These are phyloP conservation scores for Erythrophleum ivorense DNA, from an alignment of 331 rosid genomes.

Conservation along the genomic window DNA sequence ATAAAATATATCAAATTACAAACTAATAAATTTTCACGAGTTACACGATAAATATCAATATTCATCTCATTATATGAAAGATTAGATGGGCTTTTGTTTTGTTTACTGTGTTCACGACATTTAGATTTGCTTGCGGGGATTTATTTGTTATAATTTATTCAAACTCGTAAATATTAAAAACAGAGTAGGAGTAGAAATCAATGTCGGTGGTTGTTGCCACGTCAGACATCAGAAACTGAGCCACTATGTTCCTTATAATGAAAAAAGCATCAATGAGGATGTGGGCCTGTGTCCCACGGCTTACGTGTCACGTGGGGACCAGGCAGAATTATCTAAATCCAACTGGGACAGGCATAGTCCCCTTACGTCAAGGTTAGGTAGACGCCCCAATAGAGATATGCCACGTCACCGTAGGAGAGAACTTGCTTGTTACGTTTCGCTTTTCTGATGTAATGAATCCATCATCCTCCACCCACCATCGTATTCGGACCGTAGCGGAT, in stretches of 20 bases:
- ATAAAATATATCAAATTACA: too few relatives aligned
- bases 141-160: too few relatives aligned
- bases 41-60: too few relatives aligned
- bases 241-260: neutral
- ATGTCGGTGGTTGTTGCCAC: constrained; percentile 39
- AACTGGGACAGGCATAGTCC: neutral
- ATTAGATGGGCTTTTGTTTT: too few relatives aligned
- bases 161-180: too few relatives aligned
- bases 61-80: too few relatives aligned
- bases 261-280: neutral
- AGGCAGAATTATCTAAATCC: constrained; percentile 16
- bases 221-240: constrained; percentile 30
- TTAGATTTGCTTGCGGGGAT: too few relatives aligned
- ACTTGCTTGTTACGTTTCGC: neutral
- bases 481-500: constrained; percentile 19
- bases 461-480: neutral
- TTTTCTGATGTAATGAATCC: constrained; percentile 30
- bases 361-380: neutral
- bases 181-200: neutral
- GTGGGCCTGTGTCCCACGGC: constrained; percentile 2
- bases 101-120: too few relatives aligned
- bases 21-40: too few relatives aligned
- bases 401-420: constrained; percentile 23
- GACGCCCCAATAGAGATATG: neutral
- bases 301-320: constrained; percentile 43